Base-by-base conservation (phyloP, 2,329 filamentous ascomycete genomes). In the Talaromyces funiculosus region DNA sequence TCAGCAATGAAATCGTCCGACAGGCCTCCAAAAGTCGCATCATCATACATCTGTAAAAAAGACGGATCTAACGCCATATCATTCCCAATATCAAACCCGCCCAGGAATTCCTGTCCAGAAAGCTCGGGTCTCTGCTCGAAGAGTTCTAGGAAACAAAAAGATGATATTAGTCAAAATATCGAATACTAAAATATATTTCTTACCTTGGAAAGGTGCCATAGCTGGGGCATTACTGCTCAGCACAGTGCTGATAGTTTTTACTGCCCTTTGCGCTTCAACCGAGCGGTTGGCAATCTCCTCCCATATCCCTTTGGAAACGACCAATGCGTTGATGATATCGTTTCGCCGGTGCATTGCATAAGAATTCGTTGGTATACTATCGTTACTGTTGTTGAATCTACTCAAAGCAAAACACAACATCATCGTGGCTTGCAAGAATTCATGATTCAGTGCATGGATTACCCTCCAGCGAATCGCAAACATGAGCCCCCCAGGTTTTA, bases 1-100 rank as follows among this genome's bases (percentile, higher is more conserved):
- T 66, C 16, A 72, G 59, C 10, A 22, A 61, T 38, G 20, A 55
- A 62, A 16, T 59, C 56, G 10, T 59, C 51, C 38, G 43, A 38
- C 35, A 62, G 42, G 22, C 45, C 31, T 14, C 18, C 59, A 26
- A 53, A 61, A 53, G 59, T 56, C 24, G 22, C 26, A 49, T 43
- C 31, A 40, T 61, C 54, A 45, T 54, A 38, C 20, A 53, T 29
- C 22, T 43, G 53, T n/a, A 51, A 22, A 31, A 57, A 57, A 12
- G 43, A 29, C 8, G 29, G 14, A 14, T 57, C 45, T n/a, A 37
- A 8, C 20, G 38, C 26, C 45, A 57, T 57, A 31, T 45, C 47
- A 9, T 57, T 45, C 20, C 42, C 37, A 49, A 38, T 20, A 6
- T 57, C 54, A 14, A 61, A 61, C 12, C 51, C 20, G 3, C n/a